Evolutionary conservation across 1,284 basidiomycete genomes (phyloP).

Genomic region (Stereum hirsutum): DNA sequence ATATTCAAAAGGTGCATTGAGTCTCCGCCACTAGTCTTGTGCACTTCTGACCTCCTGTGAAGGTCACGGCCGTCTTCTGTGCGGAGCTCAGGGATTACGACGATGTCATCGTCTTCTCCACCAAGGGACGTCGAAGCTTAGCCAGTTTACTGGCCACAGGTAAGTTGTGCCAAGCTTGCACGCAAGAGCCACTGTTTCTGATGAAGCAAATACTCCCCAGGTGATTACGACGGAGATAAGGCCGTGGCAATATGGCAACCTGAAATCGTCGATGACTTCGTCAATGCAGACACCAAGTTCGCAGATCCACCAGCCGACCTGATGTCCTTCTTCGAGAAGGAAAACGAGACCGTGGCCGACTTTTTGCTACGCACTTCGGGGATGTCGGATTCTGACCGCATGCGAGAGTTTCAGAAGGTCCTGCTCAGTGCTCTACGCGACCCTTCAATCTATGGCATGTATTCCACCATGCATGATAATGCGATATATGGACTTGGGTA

Average conservation of each 20-base stretch:
- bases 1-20: slow-evolving; percentile 30
- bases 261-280: slow-evolving; percentile 37
- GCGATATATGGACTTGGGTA: slow-evolving; percentile 45
- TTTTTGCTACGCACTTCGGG: slow-evolving; percentile 19
- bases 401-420: slow-evolving; percentile 33
- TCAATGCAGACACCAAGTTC: slow-evolving; percentile 34
- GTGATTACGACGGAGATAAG: slow-evolving; percentile 38
- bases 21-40: background rate
- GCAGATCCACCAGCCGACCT: slow-evolving; percentile 36
- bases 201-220: too few relatives aligned
- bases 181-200: background rate
- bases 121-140: slow-evolving; percentile 25
- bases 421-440: slow-evolving; percentile 39
- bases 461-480: slow-evolving; percentile 48
- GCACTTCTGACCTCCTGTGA: background rate
- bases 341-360: slow-evolving; percentile 33
- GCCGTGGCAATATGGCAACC: slow-evolving; percentile 30
- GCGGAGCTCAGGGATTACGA: slow-evolving; percentile 22
- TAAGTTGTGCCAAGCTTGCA: slow-evolving; percentile 10
- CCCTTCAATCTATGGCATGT: slow-evolving; percentile 38
- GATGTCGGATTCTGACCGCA: slow-evolving; percentile 13
- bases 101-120: slow-evolving; percentile 34
- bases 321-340: slow-evolving; percentile 24
- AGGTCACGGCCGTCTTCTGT: slow-evolving; percentile 31
- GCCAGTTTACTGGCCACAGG: slow-evolving; percentile 33